phyloP scores from a whole-genome alignment of 352 stramenopile species.

The Phytopythium aichiense region DNA sequence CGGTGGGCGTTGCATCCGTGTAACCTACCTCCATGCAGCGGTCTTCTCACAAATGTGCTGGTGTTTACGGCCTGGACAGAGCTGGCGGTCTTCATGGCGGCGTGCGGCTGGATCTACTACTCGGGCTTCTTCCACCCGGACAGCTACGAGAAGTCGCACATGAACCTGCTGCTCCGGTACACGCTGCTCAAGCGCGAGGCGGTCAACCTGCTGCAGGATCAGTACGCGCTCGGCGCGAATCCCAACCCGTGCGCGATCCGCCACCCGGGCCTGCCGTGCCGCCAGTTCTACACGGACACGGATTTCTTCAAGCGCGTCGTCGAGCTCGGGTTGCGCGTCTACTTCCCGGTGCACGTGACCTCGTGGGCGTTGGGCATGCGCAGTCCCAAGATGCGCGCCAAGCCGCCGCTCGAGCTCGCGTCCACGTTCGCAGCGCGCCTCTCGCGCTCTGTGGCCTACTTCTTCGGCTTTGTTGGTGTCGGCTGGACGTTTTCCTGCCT shows the following conservation, averaged over 20 bases:
- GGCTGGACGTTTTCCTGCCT: conserved; percentile 47
- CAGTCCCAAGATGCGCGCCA: conserved; percentile 30
- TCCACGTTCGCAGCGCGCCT: conserved; percentile 29
- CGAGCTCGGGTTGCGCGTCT: conserved; percentile 36
- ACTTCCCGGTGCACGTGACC: conserved; percentile 53
- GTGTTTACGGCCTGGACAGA: conserved; percentile 16
- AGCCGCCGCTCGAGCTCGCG: conserved; percentile 22
- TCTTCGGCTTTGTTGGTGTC: conserved; percentile 42
- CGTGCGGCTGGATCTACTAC: conserved; percentile 58
- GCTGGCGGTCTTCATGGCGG: conserved; percentile 44
- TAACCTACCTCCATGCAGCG: neutral
- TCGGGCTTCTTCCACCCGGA: conserved; percentile 57
- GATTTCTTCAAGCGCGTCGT: conserved; percentile 38
- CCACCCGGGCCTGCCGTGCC: conserved; percentile 34
- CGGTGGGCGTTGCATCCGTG: conserved; percentile 5
- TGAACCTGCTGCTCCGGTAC: conserved; percentile 61
- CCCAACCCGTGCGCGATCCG: conserved; percentile 40
- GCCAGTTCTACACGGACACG: conserved; percentile 33
- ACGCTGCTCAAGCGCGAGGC: conserved; percentile 33
- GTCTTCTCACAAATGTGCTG: neutral
- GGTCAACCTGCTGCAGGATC: conserved; percentile 28
- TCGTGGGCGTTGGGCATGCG: conserved; percentile 45
- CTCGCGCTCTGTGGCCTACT: conserved; percentile 49
- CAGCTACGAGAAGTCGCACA: conserved; percentile 48
- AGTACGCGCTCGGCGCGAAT: conserved; percentile 43